Evolutionary conservation across 2,329 filamentous ascomycete species (phyloP).

Genomic region (Diaporthe australafricana): DNA sequence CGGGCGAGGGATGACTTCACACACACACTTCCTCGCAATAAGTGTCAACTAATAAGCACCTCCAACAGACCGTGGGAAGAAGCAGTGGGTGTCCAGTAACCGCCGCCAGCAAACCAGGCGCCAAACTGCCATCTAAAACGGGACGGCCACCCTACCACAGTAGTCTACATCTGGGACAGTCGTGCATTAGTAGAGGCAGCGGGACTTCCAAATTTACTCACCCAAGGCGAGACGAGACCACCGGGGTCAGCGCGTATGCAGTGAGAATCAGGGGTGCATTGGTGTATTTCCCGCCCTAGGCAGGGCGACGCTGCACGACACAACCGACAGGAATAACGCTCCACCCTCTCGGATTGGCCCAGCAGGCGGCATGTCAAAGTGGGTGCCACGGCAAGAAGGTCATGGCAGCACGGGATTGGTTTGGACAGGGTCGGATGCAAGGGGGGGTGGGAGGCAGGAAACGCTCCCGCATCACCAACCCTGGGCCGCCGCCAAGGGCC

Average conservation of each 20-base stretch:
- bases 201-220: conserved; percentile 20
- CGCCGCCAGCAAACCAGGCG: conserved; percentile 5
- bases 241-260: conserved; percentile 19
- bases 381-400: background rate
- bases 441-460: background rate
- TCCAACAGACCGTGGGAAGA: conserved; percentile 11
- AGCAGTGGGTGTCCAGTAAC: conserved; percentile 16
- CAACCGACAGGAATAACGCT: background rate
- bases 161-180: background rate
- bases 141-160: background rate
- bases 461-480: background rate
- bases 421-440: background rate
- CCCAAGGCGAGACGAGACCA: conserved; percentile 5
- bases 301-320: background rate
- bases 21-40: background rate
- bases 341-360: background rate
- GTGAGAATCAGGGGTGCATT: conserved; percentile 8
- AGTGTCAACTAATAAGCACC: background rate
- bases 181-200: background rate
- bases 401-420: conserved; percentile 9
- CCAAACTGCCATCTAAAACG: background rate
- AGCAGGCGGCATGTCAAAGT: conserved; percentile 16
- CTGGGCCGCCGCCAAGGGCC: background rate
- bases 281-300: background rate
- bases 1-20: background rate